Evolutionary conservation across 1,139 yeast species (phyloP).

Genomic region (Suhomyces ambrosiae): DNA sequence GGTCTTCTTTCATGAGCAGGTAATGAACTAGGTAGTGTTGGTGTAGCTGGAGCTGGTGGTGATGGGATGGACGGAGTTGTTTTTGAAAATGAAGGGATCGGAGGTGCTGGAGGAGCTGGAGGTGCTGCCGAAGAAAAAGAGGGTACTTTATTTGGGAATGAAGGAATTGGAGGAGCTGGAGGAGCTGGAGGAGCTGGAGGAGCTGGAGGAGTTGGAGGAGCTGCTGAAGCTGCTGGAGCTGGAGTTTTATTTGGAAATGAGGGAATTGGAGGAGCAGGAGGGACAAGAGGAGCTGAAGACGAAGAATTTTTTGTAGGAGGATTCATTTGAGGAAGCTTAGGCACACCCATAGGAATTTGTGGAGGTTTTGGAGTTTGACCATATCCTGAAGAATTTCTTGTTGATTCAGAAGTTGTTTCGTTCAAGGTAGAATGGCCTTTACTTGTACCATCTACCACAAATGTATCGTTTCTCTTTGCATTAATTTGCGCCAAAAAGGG

Average conservation of each 20-base stretch:
- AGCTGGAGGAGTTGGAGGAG: constrained; percentile 20
- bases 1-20: no score
- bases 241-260: constrained; percentile 12
- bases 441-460: constrained; percentile 36
- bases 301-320: constrained; percentile 11
- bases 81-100: constrained; percentile 6
- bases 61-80: constrained; percentile 11
- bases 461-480: constrained; percentile 38
- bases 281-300: constrained; percentile 12
- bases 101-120: constrained; percentile 18
- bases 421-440: constrained; percentile 18
- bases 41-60: constrained; percentile 8
- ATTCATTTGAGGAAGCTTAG: constrained; percentile 14
- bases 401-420: no score
- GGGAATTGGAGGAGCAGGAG: constrained; percentile 11
- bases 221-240: constrained; percentile 14
- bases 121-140: constrained; percentile 13
- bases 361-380: no score
- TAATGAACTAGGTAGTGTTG: no score
- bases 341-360: no score
- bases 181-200: constrained; percentile 22
- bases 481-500: constrained; percentile 49
- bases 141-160: constrained; percentile 10
- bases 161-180: constrained; percentile 17
- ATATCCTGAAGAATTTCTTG: no score